Evolutionary conservation across 2,329 filamentous ascomycete species (phyloP), one percentile per base, ranked within the genome.

Genomic region (Botryosphaeria dothidea): DNA sequence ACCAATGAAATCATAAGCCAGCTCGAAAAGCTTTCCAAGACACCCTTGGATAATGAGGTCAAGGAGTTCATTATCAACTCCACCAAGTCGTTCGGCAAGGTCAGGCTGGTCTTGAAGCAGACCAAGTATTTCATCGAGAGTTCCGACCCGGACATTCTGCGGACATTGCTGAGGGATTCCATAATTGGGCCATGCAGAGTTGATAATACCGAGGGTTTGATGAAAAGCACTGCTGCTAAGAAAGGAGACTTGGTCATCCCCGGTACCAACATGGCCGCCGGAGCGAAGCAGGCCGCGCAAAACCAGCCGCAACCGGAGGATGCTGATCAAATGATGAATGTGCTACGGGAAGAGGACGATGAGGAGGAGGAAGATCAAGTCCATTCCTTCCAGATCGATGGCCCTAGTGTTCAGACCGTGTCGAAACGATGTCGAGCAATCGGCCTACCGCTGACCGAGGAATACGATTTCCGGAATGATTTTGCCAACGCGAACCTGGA

Each of bases 381-480:
- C 4, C 94, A 98, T 75, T 91, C 93, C 1, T 98, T 99, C 72
- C 91, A 98, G 73, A 96, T 99, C 66, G 86, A 87, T 2, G 91
- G 93, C 69, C 86, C 88, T 67, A 88, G 89, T 49, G 93, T 97
- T 46, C 93, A 97, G 78, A 85, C 85, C 2, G 93, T 98, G 1
- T 92, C 96, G 73, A 93, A 95, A 77, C 90, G 92, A 66, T 98
- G 95, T 73, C 86, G 96, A 61, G 90, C 91, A 51, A 88, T 99
- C 58, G 90, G 90, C 27, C 90, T 92, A 67, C 95, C 95, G 3
- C 90, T 97, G 8, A 86, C 97, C 8, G 93, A 98, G 76, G 95
- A 99, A 78, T 99, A 99, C 77, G 95, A 99, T 76, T 99, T 98
- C 78, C 86, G 93, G 65, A 93, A 95, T 70, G 95, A 99, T 75